Base-by-base conservation (phyloP, 2,329 filamentous ascomycete species). In the Ampelomyces quisqualis region DNA sequence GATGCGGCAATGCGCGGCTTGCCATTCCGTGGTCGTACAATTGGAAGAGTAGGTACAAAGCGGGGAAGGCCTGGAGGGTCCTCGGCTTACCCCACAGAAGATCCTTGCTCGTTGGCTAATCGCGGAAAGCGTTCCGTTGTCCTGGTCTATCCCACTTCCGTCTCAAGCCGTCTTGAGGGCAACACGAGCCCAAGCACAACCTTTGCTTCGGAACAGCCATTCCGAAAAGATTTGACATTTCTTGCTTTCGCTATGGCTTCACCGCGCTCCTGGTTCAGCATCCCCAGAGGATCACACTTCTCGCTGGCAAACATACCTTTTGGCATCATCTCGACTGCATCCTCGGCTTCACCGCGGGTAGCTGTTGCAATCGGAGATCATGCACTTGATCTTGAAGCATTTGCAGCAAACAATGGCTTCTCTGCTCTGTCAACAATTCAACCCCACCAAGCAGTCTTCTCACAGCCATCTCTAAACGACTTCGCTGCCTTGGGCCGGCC, bases 301-400 rank as follows among this genome's bases (percentile, higher is more conserved):
- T 88, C 86, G 7, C 72, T 91, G 36, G 81, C 84, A 58, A 93
- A 93, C 63, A 84, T 93, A 38, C 88, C 88, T 1, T 91, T 91
- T 60, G 88, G 88, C 58, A 82, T 93, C 71, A 87, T 93, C 61
- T 85, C 82, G 20, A 85, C 84, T 1, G 50, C 74, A 2, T 66
- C 73, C 5, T 74, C 79, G 43, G 57, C 74, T 8, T 74, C 74
- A 18, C 84, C 76, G 2, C 82, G 82, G 19, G 77, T 82, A 7
- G 87, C 85, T 10, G 71, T 87, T 45, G 86, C 86, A 7, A 85
- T 93, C 54, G 88, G 87, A 34, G 77, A 83, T 21, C 73, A 86
- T 66, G 85, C 81, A 0, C 70, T 93, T 30, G 85, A 91, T 53
- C 74, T 93, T 9, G 75, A 77, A 33, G 73, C 72, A 0, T 85